Evolutionary conservation across 2,329 filamentous ascomycete species (phyloP), one percentile per base, ranked within the genome.

Genomic region (Trichoderma oligosporum): DNA sequence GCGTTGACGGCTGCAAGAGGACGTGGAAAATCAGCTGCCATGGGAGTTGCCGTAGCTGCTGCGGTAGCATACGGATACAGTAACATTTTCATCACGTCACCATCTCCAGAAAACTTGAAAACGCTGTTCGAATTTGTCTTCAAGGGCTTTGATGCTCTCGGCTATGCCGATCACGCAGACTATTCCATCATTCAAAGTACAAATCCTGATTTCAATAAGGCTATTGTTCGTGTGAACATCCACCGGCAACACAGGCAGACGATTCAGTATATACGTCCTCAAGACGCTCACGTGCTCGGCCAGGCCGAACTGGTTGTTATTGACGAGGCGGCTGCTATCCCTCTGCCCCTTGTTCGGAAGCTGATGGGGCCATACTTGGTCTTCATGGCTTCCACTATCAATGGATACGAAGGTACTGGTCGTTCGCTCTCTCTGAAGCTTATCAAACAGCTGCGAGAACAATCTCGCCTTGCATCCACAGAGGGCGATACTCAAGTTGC

Each of bases 341-440:
- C 95, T 11, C 75, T 99, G 9, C 94, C 94, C 0, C 77, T 97
- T 2, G 94, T 99, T 7, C 83, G 88, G 65, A 97, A 97, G 74
- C 80, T 99, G 38, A 92, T 99, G 84, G 94, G 94, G 0, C 93
- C 93, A 12, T 99, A 99, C 72, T 79, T 99, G 35, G 91, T 97
- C 7, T 99, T 99, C 74, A 97, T 99, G 94, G 91, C 95, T 1
- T 99, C 94, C 0, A 99, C 94, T 1, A 97, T 99, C 76, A 97
- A 97, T 69, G 94, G 94, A 58, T 99, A 99, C 70, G 94, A 99
- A 76, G 94, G 94, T 57, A 99, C 94, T 6, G 94, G 94, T 38
- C 85, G 94, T 58, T 97, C 94, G 1, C 80, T 99, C 5, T 97
- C 94, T 0, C 78, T 99, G 54, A 99, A 99, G 76, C 81, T 99